Evolutionary conservation across 106 monocot genomes (phyloP).

Genomic region (Chionographis japonica): DNA sequence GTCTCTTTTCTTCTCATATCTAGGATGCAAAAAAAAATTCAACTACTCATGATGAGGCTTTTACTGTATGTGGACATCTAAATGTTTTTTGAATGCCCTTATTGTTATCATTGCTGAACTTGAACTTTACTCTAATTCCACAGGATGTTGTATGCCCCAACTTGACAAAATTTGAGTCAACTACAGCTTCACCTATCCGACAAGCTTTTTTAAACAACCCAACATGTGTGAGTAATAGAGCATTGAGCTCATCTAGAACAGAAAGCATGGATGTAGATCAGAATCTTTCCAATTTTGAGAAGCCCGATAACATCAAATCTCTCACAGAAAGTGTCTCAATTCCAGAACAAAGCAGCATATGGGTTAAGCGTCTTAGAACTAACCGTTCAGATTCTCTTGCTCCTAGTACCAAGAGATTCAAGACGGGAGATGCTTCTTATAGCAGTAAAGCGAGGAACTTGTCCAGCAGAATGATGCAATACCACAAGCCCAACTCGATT

Average conservation of each 20-base stretch:
- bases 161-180: neutral
- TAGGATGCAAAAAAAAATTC: too few species aligned
- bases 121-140: constrained; percentile 1
- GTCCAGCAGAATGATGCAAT: constrained; percentile 20
- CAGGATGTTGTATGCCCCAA: constrained; percentile 8
- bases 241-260: constrained; percentile 19
- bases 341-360: constrained; percentile 25
- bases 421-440: constrained; percentile 14
- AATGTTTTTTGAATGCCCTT: neutral
- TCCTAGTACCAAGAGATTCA: constrained; percentile 24
- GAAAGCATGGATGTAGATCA: constrained; percentile 22
- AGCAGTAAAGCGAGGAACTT: constrained; percentile 1
- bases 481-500: constrained; percentile 20
- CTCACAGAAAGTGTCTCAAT: neutral
- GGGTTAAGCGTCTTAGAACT: constrained; percentile 55
- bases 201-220: constrained; percentile 5
- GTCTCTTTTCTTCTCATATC: too few species aligned
- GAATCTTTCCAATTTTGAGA: constrained; percentile 6
- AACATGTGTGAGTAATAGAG: neutral
- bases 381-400: constrained; percentile 9
- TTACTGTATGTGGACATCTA: neutral
- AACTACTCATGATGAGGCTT: too few species aligned
- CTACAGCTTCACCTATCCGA: neutral
- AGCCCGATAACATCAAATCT: neutral
- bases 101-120: neutral